Evolutionary conservation across 352 stramenopile genomes (phyloP), one percentile per base, ranked within the genome.

Genomic region (Salisapilia sapeloensis): DNA sequence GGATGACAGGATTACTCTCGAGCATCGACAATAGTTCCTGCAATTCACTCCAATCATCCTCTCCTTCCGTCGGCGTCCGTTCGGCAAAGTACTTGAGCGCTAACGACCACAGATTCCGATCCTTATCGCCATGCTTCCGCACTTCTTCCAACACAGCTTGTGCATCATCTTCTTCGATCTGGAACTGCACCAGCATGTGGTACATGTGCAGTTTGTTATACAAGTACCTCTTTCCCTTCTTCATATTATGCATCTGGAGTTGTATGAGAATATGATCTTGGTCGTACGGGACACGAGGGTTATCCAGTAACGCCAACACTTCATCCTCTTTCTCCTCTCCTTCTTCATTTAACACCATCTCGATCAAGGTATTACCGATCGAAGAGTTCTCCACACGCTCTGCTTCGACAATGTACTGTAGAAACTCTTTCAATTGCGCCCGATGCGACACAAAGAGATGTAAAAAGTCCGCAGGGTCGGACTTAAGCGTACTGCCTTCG

Each of bases 161-260:
- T 45, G 86, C 81, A 21, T 95, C 77, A 29, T 89, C 90, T 35
- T 87, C 69, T 23, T 95, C 77, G 25, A 95, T 92, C 56, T 96
- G 89, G 39, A 94, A 85, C 44, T 95, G 83, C 41, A 96, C 57
- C 8, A 96, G 48, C 70, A 96, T 94, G 56, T 93, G 75, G 36
- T 93, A 94, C 81, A 94, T 87, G 41, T 93, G 75, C 18, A 93
- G 55, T 42, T 94, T 93, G 60, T 95, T 90, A 62, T 93, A 96
- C 40, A 96, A 39, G 42, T 87, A 96, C 22, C 92, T 71, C 53
- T 94, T 92, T 23, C 83, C 87, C 35, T 87, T 78, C 48, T 92
- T 85, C 53, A 96, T 93, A 12, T 60, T 63, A 33, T 77, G 65
- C 75, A 94, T 93, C 48, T 95, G 83, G 42, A 95, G 48, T 24